Percentiles rank a stretch among this genome's conserved stretches.
Conservation (phyloP, 1,284 basidiomycete genomes). For the Puccinia novopanici region DNA sequence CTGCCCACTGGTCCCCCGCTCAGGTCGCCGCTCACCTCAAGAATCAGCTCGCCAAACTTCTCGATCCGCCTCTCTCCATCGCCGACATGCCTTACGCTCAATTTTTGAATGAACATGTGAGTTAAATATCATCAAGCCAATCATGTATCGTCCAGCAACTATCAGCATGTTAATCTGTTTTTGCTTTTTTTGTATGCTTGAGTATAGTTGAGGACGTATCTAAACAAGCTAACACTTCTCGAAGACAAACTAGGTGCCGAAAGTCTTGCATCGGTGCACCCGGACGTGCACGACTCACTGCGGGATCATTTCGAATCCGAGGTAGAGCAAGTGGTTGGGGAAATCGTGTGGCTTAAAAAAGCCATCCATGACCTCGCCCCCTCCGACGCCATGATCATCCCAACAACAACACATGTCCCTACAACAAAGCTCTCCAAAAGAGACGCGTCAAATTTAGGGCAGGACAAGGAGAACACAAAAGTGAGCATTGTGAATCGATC, state of each 20-base stretch:
- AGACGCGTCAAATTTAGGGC: not conserved
- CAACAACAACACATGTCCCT: not conserved
- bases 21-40: not conserved
- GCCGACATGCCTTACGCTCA: not conserved
- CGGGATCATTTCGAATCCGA: not conserved
- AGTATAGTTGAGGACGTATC: not conserved
- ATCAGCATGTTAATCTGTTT: not conserved
- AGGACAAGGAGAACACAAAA: not conserved
- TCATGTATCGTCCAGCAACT: too few species aligned
- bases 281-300: not conserved
- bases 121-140: not conserved
- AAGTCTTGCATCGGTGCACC: not conserved
- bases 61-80: not conserved
- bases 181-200: not conserved
- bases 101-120: not conserved
- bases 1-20: not conserved
- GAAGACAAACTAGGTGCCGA: not conserved
- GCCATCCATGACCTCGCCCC: not conserved
- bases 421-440: not conserved
- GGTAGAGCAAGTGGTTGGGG: not conserved
- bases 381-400: not conserved
- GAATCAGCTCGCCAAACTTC: not conserved
- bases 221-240: not conserved
- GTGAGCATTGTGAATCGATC: not conserved
- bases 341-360: not conserved